Percentiles rank a stretch among this genome's conserved stretches.
These are phyloP conservation scores for Lepidium didymum DNA, from an alignment of 345 rosid species.

Conservation along the genomic window DNA sequence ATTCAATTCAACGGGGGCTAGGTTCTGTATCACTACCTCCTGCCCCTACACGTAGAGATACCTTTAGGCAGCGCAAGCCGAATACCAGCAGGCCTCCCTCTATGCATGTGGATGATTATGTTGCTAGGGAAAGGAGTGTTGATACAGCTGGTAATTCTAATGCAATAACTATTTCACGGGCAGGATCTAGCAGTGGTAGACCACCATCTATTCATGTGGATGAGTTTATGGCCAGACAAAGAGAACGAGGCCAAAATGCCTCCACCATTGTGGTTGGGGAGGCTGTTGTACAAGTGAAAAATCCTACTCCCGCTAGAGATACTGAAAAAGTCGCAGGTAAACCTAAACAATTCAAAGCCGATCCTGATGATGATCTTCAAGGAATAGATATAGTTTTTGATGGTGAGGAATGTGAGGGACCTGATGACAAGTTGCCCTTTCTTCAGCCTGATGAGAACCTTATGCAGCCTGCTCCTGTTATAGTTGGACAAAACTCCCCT, in stretches of 20 bases:
- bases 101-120: constrained; percentile 99
- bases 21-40: constrained; percentile 56
- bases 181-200: constrained; percentile 87
- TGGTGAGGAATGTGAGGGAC: constrained; percentile 79
- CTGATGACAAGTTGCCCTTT: constrained; percentile 81
- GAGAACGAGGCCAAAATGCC: constrained; percentile 77
- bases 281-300: constrained; percentile 49
- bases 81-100: constrained; percentile 99
- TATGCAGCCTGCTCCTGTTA: constrained; percentile 64
- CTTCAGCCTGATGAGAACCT: constrained; percentile 90
- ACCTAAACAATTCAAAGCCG: constrained; percentile 74
- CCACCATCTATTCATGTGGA: constrained; percentile 99
- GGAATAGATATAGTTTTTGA: constrained; percentile 95
- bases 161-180: constrained; percentile 72
- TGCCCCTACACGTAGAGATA: constrained; percentile 73
- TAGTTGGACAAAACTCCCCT: constrained; percentile 71
- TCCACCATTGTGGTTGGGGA: constrained; percentile 59
- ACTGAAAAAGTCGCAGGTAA: constrained; percentile 44
- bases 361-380: constrained; percentile 88
- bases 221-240: constrained; percentile 96
- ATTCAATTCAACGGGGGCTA: constrained; percentile 54
- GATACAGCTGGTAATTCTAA: constrained; percentile 70
- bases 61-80: constrained; percentile 90
- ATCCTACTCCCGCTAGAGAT: constrained; percentile 45
- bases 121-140: constrained; percentile 87